Conservation (phyloP, 768 basidiomycete species). For the Hypholoma fasciculare region DNA sequence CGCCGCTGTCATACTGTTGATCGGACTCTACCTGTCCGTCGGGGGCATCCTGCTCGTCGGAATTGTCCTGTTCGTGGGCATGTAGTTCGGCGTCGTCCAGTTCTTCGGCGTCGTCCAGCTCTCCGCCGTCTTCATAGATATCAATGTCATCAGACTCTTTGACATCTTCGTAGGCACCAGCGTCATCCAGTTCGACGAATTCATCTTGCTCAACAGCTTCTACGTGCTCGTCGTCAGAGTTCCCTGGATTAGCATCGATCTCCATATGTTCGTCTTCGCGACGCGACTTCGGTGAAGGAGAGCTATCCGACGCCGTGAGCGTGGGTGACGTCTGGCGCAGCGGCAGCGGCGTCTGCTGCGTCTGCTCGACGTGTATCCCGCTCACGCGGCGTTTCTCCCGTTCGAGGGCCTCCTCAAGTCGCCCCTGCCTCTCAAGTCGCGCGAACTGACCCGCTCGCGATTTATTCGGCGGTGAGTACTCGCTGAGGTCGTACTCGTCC, state of each 20-base stretch:
- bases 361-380: constrained; percentile 19
- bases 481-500: constrained; percentile 6
- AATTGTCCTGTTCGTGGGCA: not conserved
- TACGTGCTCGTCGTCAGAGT: not conserved
- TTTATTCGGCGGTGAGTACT: constrained; percentile 18
- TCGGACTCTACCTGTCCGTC: not conserved
- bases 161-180: not conserved
- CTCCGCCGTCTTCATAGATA: not conserved
- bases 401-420: constrained; percentile 32
- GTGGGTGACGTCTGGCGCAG: not conserved
- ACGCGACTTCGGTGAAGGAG: constrained; percentile 4
- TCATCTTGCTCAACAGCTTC: not conserved
- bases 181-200: not conserved
- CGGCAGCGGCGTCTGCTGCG: not conserved
- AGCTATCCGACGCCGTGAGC: not conserved
- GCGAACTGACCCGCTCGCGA: constrained; percentile 26
- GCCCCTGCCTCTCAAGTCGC: constrained; percentile 33
- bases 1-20: not conserved
- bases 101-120: not conserved
- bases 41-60: not conserved
- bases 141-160: not conserved
- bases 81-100: not conserved
- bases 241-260: constrained; percentile 6
- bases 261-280: not conserved
- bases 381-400: constrained; percentile 35